Evolutionary conservation across 1,284 basidiomycete genomes (phyloP), one percentile per base, ranked within the genome.

Genomic region (Malassezia brasiliensis): DNA sequence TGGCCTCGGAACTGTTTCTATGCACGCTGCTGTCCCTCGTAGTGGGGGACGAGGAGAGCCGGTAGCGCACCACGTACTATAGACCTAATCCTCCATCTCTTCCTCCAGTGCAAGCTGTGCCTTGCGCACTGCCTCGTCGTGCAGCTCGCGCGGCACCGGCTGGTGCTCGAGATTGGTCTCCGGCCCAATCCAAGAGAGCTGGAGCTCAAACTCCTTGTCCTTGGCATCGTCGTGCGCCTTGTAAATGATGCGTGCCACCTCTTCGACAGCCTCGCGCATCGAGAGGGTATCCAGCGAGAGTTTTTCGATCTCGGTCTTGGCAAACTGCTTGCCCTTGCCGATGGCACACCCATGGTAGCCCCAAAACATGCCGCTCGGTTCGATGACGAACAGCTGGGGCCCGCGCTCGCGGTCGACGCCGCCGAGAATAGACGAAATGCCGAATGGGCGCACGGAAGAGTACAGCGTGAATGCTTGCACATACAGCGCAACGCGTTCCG

Each of bases 301-400:
- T 77, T 99, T 98, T 77, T 99, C 94, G 51, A 99, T 79, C 76
- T 98, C 94, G 2, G 93, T 98, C 81, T 96, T 96, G 17, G 94
- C 94, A 60, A 98, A 80, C 70, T 96, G 90, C 59, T 87, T 84
- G 19, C 94, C 94, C 77, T 98, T 99, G 52, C 94, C 94, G 17
- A 94, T 85, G 8, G 94, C 94, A 35, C 65, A 69, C 2, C 69
- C 72, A 46, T 72, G 63, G 64, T 74, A 74, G 41, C 72, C 88
- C 76, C 85, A 88, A 77, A 85, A 90, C 22, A 94, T 85, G 35
- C 94, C 94, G 65, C 88, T 91, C 1, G 94, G 94, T 77, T 99
- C 94, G 52, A 98, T 81, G 60, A 94, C 85, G 77, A 84, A 96
- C 28, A 99, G 80, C 50, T 83, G 80, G 49, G 94, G 90, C 2